phyloP scores from a whole-genome alignment of 257 asterid genomes.

The Rehmannia glutinosa region DNA sequence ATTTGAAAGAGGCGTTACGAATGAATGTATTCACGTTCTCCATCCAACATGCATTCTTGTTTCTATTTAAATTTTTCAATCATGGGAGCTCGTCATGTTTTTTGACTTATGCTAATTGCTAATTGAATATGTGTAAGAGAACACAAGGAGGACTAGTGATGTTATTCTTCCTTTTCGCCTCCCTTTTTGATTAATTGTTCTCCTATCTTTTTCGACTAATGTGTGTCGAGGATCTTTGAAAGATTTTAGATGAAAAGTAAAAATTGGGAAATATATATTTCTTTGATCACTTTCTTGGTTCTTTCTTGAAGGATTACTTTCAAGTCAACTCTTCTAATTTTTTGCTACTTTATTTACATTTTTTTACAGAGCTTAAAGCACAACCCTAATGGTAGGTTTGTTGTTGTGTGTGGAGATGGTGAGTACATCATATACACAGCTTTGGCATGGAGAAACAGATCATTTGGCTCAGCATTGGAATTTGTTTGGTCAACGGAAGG shows the following conservation, averaged over 20 bases:
- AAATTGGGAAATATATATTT: not conserved
- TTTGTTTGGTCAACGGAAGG: conserved; percentile 97
- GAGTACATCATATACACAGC: conserved; percentile 95
- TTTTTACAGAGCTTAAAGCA: conserved; percentile 82
- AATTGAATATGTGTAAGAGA: not conserved
- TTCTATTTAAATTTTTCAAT: too few species aligned
- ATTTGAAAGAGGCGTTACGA: conserved; percentile 2
- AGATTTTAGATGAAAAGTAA: not conserved
- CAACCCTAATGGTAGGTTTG: conserved; percentile 97
- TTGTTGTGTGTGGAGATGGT: conserved; percentile 96
- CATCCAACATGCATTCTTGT: too few species aligned
- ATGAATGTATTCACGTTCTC: conserved; percentile 2
- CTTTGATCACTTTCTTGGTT: conserved; percentile 4
- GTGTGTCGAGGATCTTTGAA: not conserved
- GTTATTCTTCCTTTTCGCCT: not conserved
- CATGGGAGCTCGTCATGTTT: not conserved
- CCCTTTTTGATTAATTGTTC: not conserved
- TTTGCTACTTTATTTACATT: not conserved
- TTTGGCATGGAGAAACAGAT: conserved; percentile 95
- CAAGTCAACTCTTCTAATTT: not conserved
- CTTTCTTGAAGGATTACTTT: conserved; percentile 1
- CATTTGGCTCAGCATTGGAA: conserved; percentile 93
- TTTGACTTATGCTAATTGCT: not conserved
- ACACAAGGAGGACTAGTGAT: not conserved
- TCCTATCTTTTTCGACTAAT: not conserved